A percentile compares a stretch with the other conserved stretches of the same genome.
These are phyloP conservation scores for Plicaturopsis crispa DNA, from an alignment of 768 basidiomycete species.

Conservation along the genomic window DNA sequence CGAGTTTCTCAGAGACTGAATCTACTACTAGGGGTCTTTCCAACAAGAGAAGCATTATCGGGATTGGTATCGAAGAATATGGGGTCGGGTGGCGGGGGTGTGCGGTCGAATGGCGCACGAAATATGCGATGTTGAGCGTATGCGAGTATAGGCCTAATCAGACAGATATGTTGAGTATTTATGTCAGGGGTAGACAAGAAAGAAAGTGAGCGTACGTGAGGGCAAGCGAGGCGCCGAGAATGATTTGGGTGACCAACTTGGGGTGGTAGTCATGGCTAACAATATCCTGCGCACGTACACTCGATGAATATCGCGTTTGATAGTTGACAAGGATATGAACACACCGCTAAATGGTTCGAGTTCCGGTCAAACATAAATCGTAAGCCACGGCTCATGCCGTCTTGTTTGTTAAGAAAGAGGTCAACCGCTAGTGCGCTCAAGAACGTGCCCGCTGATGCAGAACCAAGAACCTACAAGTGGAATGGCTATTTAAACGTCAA, in stretches of 20 bases:
- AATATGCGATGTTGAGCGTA: slow-evolving; percentile 47
- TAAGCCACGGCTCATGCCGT: slow-evolving; percentile 56
- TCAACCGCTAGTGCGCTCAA: slow-evolving; percentile 49
- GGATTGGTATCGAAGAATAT: background rate
- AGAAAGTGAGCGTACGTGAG: slow-evolving; percentile 40
- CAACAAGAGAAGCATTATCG: too few species aligned
- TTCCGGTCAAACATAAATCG: slow-evolving; percentile 61
- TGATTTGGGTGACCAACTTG: slow-evolving; percentile 37
- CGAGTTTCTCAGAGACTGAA: too few species aligned
- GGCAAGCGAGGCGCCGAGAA: slow-evolving; percentile 44
- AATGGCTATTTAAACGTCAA: slow-evolving; percentile 1
- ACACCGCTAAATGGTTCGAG: slow-evolving; percentile 43
- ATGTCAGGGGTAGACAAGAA: background rate
- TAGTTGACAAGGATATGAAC: slow-evolving; percentile 14
- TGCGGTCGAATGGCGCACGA: slow-evolving; percentile 37
- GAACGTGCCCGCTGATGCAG: slow-evolving; percentile 58
- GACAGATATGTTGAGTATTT: background rate
- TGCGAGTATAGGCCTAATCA: slow-evolving; percentile 41
- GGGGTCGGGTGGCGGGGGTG: slow-evolving; percentile 10
- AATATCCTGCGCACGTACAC: slow-evolving; percentile 37
- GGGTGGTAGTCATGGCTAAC: slow-evolving; percentile 42
- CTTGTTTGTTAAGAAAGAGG: slow-evolving; percentile 46
- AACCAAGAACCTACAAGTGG: slow-evolving; percentile 30
- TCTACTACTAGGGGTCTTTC: too few species aligned
- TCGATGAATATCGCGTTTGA: too few species aligned